A percentile compares a stretch with the other conserved stretches of the same genome.
These are phyloP conservation scores for Jacaranda copaia DNA, from an alignment of 257 asterid species.

Conservation along the genomic window DNA sequence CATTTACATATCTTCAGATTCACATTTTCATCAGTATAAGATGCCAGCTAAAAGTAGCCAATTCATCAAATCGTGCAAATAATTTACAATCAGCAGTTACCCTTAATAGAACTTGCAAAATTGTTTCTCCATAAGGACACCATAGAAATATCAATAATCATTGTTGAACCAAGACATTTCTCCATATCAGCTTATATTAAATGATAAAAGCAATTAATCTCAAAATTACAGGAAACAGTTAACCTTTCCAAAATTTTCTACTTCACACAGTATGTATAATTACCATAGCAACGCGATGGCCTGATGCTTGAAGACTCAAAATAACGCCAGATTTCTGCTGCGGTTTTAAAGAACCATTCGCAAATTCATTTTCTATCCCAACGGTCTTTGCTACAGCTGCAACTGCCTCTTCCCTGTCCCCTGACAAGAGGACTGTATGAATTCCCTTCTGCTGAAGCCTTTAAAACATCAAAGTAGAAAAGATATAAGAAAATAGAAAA, in stretches of 20 bases:
- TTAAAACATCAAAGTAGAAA: constrained; percentile 35
- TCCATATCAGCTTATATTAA: background rate
- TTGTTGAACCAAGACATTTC: constrained; percentile 1
- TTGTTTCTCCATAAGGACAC: background rate
- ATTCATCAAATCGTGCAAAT: background rate
- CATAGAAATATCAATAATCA: background rate
- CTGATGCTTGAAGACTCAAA: constrained; percentile 81
- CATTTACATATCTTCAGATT: background rate
- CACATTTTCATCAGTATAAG: background rate
- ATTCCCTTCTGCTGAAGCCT: constrained; percentile 93
- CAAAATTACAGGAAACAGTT: background rate
- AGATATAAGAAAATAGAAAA: constrained; percentile 23
- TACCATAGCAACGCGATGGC: constrained; percentile 94
- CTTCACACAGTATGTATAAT: constrained; percentile 15
- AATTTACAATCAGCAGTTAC: background rate
- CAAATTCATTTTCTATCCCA: constrained; percentile 74
- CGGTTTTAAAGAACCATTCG: constrained; percentile 82
- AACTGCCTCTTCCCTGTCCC: constrained; percentile 99
- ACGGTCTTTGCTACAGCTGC: constrained; percentile 85
- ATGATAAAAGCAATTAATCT: background rate
- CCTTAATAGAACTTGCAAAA: background rate
- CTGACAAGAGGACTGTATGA: constrained; percentile 78
- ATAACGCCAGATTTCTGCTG: constrained; percentile 80
- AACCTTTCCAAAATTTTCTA: background rate
- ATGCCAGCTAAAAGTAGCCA: constrained; percentile 1